Evolutionary conservation across 371 early-diverging fungal genomes (phyloP).

Genomic region (Chytridium lagenaria): DNA sequence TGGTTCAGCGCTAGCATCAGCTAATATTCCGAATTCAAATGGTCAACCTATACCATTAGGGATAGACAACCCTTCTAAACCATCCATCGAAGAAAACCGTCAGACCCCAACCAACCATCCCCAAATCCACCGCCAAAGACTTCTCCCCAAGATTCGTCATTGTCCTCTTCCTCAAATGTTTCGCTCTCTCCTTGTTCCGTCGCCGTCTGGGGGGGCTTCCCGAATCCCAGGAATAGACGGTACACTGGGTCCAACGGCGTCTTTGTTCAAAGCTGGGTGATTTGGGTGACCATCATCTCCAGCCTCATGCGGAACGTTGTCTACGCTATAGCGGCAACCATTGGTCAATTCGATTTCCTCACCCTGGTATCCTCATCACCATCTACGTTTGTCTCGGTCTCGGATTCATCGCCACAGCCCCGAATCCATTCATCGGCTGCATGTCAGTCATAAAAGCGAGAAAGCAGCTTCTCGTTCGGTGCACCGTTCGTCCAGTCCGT

Average conservation of each 20-base stretch:
- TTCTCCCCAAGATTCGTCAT: neutral
- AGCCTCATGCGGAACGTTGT: constrained; percentile 6
- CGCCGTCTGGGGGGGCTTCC: neutral
- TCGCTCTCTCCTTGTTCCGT: neutral
- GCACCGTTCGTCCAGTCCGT: neutral
- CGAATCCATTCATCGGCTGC: constrained; percentile 4
- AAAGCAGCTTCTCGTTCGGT: neutral
- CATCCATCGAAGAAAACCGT: too few species aligned
- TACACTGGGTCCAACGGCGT: neutral
- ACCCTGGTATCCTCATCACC: constrained; percentile 8
- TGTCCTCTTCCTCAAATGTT: neutral
- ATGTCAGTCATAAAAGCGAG: neutral
- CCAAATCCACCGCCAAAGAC: neutral
- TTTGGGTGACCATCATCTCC: constrained; percentile 1
- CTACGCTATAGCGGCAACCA: neutral
- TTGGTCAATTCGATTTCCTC: constrained; percentile 6
- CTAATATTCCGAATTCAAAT: too few species aligned
- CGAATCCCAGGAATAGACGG: neutral
- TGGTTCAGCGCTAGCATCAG: too few species aligned
- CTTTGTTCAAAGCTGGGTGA: constrained; percentile 2
- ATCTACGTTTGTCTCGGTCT: constrained; percentile 5
- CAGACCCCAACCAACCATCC: too few species aligned
- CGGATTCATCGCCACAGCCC: neutral
- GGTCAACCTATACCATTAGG: too few species aligned
- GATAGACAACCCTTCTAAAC: too few species aligned